Evolutionary conservation across 1,284 basidiomycete species (phyloP), one percentile per base, ranked within the genome.

Genomic region (Ceratobasidium sp.): DNA sequence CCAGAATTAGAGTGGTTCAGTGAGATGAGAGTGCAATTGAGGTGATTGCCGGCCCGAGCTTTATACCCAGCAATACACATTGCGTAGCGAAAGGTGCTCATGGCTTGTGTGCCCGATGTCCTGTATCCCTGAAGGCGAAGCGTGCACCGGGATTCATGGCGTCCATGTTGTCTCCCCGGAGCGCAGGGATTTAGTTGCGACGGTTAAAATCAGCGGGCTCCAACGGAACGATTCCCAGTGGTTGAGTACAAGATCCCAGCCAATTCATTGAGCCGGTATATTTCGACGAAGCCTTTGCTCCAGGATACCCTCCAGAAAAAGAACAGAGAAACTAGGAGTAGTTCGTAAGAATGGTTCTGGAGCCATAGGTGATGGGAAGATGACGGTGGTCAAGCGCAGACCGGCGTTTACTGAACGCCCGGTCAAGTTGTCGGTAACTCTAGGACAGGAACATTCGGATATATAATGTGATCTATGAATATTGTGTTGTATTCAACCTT

Each of bases 21-120:
- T 76, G 73, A 76, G 73, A 57, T 76, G 73, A 28, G 61, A 52
- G 62, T 64, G 62, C 50, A 67, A 65, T 26, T 76, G 73, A 76
- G 73, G 42, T 67, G 62, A 57, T 76, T 40, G 28, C 62, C 73
- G 64, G 73, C 23, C 40, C 33, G 28, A 50, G 66, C 38, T 76
- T 76, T 66, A 76, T 66, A 65, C 50, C 62, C 61, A 76, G 52
- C n/a, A 15, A 62, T 38, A 46, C 50, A 54, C 54, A 54, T 76
- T 67, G 73, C 52, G 64, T 76, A 66, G 62, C 64, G 28, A 56
- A 61, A 26, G 50, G 40, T 4, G 50, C 64, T 42, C 73, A n/a
- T 48, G 33, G 46, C 38, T 15, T 65, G 62, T 26, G 59, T 38
- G 33, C 26, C 73, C 62, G 62, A 54, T 44, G 12, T 46, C 42